Evolutionary conservation across 1,284 basidiomycete species (phyloP).

Genomic region (Papiliotrema laurentii): DNA sequence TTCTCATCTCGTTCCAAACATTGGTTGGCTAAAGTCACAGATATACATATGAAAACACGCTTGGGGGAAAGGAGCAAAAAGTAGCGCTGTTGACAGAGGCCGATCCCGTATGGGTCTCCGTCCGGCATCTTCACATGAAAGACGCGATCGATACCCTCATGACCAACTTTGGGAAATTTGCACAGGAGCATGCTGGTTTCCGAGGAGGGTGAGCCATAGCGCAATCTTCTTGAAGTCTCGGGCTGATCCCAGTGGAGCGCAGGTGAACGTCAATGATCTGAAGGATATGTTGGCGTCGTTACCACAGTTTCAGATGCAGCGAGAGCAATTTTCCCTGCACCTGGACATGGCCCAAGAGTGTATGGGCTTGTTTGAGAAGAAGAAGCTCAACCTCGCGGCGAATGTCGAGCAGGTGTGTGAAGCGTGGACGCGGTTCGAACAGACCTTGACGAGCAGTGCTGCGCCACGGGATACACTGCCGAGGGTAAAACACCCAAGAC

Average conservation of each 20-base stretch:
- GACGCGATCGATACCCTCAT: conserved; percentile 97
- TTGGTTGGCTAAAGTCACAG: conserved; percentile 44
- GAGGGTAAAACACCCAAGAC: conserved; percentile 88
- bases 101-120: conserved; percentile 84
- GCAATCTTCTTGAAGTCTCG: background rate
- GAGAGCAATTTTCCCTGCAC: conserved; percentile 94
- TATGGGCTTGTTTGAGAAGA: conserved; percentile 87
- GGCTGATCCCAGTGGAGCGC: conserved; percentile 52
- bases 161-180: conserved; percentile 86
- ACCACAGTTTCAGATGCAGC: conserved; percentile 91
- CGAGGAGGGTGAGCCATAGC: conserved; percentile 55
- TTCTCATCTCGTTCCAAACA: conserved; percentile 9
- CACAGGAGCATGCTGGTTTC: conserved; percentile 89
- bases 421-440: no score
- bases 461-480: conserved; percentile 80
- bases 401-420: conserved; percentile 81
- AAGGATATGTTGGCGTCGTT: conserved; percentile 97
- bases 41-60: conserved; percentile 75
- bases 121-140: conserved; percentile 96
- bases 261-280: conserved; percentile 91
- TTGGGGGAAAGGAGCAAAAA: conserved; percentile 81
- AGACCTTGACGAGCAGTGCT: conserved; percentile 57
- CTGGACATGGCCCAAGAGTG: conserved; percentile 97
- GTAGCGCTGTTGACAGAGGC: conserved; percentile 75
- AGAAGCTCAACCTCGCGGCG: conserved; percentile 78